These are phyloP conservation scores for Dendrobium officinale DNA, from an alignment of 106 monocot genomes.

Conservation along the genomic window DNA sequence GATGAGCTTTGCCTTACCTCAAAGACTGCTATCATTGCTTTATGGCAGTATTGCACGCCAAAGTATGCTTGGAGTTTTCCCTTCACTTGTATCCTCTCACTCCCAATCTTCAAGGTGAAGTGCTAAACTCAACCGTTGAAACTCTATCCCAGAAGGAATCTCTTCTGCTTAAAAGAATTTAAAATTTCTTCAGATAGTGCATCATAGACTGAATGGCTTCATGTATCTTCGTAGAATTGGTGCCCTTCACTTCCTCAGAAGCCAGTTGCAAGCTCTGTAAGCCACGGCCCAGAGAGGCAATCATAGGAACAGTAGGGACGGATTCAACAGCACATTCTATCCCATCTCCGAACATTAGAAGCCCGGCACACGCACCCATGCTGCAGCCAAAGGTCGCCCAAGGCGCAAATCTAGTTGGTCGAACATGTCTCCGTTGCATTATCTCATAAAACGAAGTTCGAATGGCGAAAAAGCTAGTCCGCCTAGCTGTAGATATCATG, in stretches of 20 bases:
- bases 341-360: conserved; percentile 68
- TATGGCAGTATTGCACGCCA: too few species aligned
- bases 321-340: conserved; percentile 88
- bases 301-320: conserved; percentile 55
- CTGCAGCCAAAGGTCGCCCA: conserved; percentile 72
- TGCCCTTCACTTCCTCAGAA: conserved; percentile 40
- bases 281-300: conserved; percentile 73
- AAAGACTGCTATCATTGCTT: too few species aligned
- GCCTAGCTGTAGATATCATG: conserved; percentile 47
- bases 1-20: too few species aligned
- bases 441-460: conserved; percentile 75
- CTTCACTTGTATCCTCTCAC: too few species aligned
- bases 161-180: not conserved
- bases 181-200: conserved; percentile 43
- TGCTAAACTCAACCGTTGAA: too few species aligned
- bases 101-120: too few species aligned
- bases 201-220: conserved; percentile 53
- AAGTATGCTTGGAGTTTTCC: too few species aligned
- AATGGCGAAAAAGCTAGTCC: conserved; percentile 77
- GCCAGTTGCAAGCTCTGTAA: conserved; percentile 55
- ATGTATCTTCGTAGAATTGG: conserved; percentile 27
- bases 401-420: conserved; percentile 34
- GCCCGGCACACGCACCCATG: conserved; percentile 51
- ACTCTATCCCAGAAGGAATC: too few species aligned
- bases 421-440: conserved; percentile 48